Evolutionary conservation across 108 stramenopile species (phyloP), one percentile per base, ranked within the genome.

Genomic region (Cylindrotheca closterium): DNA sequence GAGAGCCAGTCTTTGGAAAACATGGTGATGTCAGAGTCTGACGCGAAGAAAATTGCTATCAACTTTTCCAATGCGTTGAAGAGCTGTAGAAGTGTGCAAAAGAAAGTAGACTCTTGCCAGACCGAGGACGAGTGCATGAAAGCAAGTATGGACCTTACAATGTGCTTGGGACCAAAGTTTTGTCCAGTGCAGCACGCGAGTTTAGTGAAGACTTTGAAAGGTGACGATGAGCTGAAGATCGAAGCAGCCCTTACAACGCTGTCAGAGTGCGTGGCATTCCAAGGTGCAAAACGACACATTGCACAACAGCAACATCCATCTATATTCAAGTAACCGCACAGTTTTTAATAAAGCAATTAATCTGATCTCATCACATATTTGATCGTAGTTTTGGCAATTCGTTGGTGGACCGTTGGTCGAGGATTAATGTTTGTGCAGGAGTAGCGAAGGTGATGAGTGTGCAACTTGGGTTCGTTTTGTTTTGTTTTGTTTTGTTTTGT

Each of bases 131-230:
- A 91, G 47, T 88, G 88, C 58, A 30, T 74, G 18, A 80, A 73
- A 49, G 92, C 93, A 7, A 81, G 78, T 46, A 71, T 94, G 74
- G 96, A 85, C 30, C 79, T 97, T 67, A 95, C 89, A 23, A 83
- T 87, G 50, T 94, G 96, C 67, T 80, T 91, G 65, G 94, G 80
- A 23, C 76, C 88, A 51, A 64, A 78, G 30, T 65, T 88, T 29
- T 97, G 96, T 77, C 86, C 91, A 15, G 66, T 95, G 3, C 94
- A 95, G 62, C 86, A 92, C 58, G 52, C 63, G 31, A 73, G 70
- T 60, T 61, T 94, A 24, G 7, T 69, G 4, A 70, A 79, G 24
- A 68, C 71, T 30, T 63, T 95, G 52, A n/a, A 58, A 12, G 67
- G 60, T 23, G 59, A 79, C 17, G 63, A 71, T 26, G 81, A 85